A percentile compares a stretch with the other conserved stretches of the same genome.
Evolutionary conservation across 129 eudicot species (phyloP).

Genomic region (Calendula officinalis): DNA sequence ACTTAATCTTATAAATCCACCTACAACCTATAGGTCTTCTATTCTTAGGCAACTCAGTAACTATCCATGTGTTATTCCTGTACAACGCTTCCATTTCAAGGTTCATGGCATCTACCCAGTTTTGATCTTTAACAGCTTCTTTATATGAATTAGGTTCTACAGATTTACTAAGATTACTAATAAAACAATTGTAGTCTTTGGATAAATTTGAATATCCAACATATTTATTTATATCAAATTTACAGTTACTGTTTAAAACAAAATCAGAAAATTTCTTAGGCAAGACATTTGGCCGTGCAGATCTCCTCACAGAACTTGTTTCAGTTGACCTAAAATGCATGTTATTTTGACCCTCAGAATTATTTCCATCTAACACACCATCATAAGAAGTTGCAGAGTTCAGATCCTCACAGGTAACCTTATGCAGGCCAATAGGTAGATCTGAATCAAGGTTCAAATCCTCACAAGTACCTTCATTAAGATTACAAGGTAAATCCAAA

Average conservation of each 20-base stretch:
- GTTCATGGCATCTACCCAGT: background rate
- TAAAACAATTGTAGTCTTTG: background rate
- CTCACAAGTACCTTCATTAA: too few relatives aligned
- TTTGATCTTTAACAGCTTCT: background rate
- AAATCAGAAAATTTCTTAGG: background rate
- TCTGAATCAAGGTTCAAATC: too few relatives aligned
- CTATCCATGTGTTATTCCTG: background rate
- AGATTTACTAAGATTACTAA: background rate
- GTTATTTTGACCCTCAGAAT: background rate
- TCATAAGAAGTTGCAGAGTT: background rate
- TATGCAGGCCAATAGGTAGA: too few relatives aligned
- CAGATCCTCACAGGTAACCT: too few relatives aligned
- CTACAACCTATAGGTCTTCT: background rate
- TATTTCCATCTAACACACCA: background rate
- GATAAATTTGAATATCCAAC: background rate
- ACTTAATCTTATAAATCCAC: background rate
- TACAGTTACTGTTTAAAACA: background rate
- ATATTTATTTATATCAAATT: background rate
- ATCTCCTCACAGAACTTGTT: background rate
- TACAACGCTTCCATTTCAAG: background rate
- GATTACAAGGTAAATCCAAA: too few relatives aligned
- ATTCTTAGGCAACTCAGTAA: background rate
- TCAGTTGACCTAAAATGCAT: background rate
- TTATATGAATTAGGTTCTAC: background rate
- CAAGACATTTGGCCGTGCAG: background rate